phyloP scores from a whole-genome alignment of 257 asterid genomes.

The Vinca minor region DNA sequence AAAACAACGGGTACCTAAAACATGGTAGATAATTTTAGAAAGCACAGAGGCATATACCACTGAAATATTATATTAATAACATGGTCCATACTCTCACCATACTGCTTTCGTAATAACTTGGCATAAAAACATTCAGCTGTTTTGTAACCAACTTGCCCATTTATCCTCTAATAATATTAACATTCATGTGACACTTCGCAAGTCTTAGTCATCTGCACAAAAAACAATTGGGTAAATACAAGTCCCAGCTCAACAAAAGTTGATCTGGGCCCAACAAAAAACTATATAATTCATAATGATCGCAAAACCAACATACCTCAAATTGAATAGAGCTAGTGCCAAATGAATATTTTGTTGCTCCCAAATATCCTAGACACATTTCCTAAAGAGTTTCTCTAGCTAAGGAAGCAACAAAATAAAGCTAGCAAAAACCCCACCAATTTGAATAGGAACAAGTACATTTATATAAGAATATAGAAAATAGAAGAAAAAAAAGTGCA shows the following conservation, averaged over 20 bases:
- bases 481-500: neutral
- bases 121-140: conserved; percentile 26
- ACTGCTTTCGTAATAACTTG: conserved; percentile 24
- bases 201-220: conserved; percentile 60
- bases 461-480: neutral
- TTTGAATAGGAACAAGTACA: neutral
- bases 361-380: conserved; percentile 4
- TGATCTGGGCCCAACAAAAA: conserved; percentile 31
- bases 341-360: conserved; percentile 7
- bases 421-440: conserved; percentile 15
- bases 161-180: conserved; percentile 29
- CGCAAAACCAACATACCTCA: conserved; percentile 1
- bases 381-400: conserved; percentile 5
- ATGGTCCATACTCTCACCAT: conserved; percentile 34
- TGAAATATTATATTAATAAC: neutral
- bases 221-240: conserved; percentile 44
- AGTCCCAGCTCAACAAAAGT: conserved; percentile 32
- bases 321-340: conserved; percentile 8
- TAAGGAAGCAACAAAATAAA: conserved; percentile 18
- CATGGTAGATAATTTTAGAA: neutral
- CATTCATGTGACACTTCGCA: conserved; percentile 40
- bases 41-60: neutral
- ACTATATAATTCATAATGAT: conserved; percentile 1
- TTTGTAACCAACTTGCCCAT: conserved; percentile 25
- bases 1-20: neutral